phyloP scores from a whole-genome alignment of 2,329 filamentous ascomycete species.

The Alternaria angustiovoidea region DNA sequence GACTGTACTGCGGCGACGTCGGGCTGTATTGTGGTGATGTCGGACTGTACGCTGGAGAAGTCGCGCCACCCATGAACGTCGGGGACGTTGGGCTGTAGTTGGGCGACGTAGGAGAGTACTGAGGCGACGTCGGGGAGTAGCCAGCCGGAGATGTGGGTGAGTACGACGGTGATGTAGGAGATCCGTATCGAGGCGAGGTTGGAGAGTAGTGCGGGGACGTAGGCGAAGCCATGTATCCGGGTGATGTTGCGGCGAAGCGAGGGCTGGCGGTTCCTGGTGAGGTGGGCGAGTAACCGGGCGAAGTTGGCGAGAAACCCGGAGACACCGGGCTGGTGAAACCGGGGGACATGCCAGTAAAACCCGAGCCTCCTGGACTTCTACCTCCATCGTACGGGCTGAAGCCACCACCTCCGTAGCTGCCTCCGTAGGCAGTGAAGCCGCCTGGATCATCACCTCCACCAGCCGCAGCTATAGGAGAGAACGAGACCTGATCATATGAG shows the following conservation, averaged over 20 bases:
- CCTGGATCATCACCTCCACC: conserved; percentile 64
- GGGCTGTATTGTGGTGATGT: conserved; percentile 63
- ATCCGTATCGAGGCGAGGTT: conserved; percentile 61
- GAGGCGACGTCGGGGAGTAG: conserved; percentile 60
- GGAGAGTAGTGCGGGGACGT: conserved; percentile 69
- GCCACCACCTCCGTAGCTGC: conserved; percentile 68
- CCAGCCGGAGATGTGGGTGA: conserved; percentile 62
- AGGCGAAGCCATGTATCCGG: conserved; percentile 59
- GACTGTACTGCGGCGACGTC: conserved; percentile 75
- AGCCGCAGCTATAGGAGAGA: conserved; percentile 78
- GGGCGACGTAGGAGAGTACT: conserved; percentile 57
- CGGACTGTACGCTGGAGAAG: conserved; percentile 64
- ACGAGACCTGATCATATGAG: conserved; percentile 63
- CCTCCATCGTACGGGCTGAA: conserved; percentile 72
- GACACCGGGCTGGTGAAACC: conserved; percentile 50
- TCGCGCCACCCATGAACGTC: conserved; percentile 27
- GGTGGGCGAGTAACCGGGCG: conserved; percentile 65
- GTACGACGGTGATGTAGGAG: conserved; percentile 64
- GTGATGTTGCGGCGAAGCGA: conserved; percentile 62
- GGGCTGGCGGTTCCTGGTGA: conserved; percentile 69
- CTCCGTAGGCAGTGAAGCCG: conserved; percentile 69
- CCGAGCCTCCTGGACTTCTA: conserved; percentile 69
- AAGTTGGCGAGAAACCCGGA: conserved; percentile 56
- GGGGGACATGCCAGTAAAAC: conserved; percentile 49
- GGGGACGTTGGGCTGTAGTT: conserved; percentile 59